Evolutionary conservation across 176 grass and related monocot genomes (phyloP).

Genomic region (Puya raimondii): DNA sequence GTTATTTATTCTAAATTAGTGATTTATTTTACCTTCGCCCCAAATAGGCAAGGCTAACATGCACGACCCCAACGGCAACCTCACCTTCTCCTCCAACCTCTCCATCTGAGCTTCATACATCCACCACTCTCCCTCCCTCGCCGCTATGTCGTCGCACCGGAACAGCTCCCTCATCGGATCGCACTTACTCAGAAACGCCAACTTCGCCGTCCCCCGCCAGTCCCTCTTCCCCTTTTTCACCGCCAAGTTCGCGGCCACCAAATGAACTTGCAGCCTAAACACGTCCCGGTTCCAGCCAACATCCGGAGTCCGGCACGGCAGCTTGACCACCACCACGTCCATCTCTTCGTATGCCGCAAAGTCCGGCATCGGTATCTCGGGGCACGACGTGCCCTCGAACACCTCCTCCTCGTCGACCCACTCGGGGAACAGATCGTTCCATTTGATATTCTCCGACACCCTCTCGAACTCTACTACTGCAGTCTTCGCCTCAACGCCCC

Average conservation of each 20-base stretch:
- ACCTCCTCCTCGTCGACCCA: conserved; percentile 91
- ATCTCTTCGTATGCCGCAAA: conserved; percentile 17
- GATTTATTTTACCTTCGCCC: conserved; percentile 40
- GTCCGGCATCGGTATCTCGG: conserved; percentile 83
- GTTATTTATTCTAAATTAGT: too few relatives aligned
- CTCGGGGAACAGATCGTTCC: conserved; percentile 80
- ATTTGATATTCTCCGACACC: conserved; percentile 41
- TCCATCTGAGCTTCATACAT: conserved; percentile 45
- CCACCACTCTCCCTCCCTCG: conserved; percentile 58
- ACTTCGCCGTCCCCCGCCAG: conserved; percentile 22
- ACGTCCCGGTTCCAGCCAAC: conserved; percentile 60
- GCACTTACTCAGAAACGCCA: conserved; percentile 61
- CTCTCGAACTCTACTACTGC: conserved; percentile 44
- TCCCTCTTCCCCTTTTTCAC: conserved; percentile 28
- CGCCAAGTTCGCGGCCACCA: conserved; percentile 48
- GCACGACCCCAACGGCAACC: conserved; percentile 57
- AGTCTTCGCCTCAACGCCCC: conserved; percentile 10
- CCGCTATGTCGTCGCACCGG: conserved; percentile 63
- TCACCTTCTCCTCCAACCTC: conserved; percentile 65
- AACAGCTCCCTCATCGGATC: conserved; percentile 94
- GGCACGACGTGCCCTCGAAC: conserved; percentile 50
- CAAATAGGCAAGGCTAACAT: conserved; percentile 67
- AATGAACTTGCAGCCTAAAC: conserved; percentile 64
- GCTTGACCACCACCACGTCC: conserved; percentile 52
- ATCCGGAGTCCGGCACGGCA: conserved; percentile 52